phyloP scores from a whole-genome alignment of 2,329 filamentous ascomycete species.

The Ascochyta viciae-villosae region DNA sequence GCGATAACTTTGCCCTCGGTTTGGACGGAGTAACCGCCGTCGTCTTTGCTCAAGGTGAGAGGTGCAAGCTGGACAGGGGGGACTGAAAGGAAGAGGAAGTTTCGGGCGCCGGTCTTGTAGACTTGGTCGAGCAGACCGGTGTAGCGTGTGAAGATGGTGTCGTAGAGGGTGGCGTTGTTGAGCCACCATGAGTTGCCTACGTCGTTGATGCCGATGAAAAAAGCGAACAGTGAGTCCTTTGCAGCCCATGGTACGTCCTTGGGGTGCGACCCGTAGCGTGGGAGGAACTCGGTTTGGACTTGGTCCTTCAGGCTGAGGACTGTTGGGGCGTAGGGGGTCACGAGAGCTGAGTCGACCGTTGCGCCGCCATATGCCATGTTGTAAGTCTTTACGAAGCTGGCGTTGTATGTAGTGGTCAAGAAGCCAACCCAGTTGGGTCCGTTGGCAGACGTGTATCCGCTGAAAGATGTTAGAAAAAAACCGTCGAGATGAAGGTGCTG shows the following conservation, averaged over 20 bases:
- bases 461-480: constrained; percentile 8
- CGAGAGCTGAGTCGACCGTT: constrained; percentile 49
- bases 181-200: constrained; percentile 59
- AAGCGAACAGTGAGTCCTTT: constrained; percentile 56
- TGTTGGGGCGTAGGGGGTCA: constrained; percentile 58
- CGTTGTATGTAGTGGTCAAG: constrained; percentile 46
- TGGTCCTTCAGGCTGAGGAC: constrained; percentile 62
- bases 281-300: constrained; percentile 54
- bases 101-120: constrained; percentile 56
- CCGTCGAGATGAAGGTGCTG: background rate
- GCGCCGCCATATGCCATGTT: constrained; percentile 60
- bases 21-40: constrained; percentile 43
- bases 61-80: constrained; percentile 61
- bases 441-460: constrained; percentile 48
- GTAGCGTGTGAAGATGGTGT: constrained; percentile 50
- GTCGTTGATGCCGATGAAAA: constrained; percentile 66
- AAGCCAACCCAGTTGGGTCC: constrained; percentile 66
- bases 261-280: constrained; percentile 47
- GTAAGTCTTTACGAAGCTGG: constrained; percentile 57
- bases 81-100: constrained; percentile 59
- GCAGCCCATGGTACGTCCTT: constrained; percentile 53
- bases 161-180: constrained; percentile 44
- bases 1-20: constrained; percentile 54
- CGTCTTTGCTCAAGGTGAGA: constrained; percentile 48
- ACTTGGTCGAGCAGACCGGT: constrained; percentile 48